Evolutionary conservation across 148 eudicot genomes (phyloP), one percentile per base, ranked within the genome.

Genomic region (Selenicereus undatus): DNA sequence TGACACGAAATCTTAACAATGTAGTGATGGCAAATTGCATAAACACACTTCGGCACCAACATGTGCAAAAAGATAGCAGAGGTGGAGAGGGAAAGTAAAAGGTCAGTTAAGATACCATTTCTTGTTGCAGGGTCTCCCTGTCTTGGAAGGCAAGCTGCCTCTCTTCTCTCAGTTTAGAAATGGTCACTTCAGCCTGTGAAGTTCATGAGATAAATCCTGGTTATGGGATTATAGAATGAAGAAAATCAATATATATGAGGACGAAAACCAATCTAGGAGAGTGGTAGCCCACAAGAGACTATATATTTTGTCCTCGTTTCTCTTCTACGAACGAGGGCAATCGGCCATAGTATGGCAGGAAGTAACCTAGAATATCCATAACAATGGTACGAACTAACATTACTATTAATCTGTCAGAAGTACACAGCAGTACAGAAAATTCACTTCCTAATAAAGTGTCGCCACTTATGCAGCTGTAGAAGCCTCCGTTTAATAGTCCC

Each of bases 121-220:
- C 93, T 83, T 90, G 88, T 84, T 84, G 89, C 77, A 91, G 81
- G 26, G 75, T 76, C 74, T 89, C 91, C 81, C 84, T 88, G 76
- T 93, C 94, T 81, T 86, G 89, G 65, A 85, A 60, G 74, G 88
- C 83, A 74, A 81, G 81, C 82, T 84, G 88, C 85, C 89, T 93
- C 79, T 95, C 96, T 78, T 89, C 97, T 60, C 86, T 86, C 73
- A 93, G 79, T 82, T 89, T 91, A 29, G 87, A 43, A 65, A 91
- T 93, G 24, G 88, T 91, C 69, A 50, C 74, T 80, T 89, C 87
- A 78, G 98, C 97, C 98, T 95, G 89, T 78, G 10, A 78, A 82
- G 69, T 80, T 58, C 84, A 83, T 20, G 20, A 32, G 52, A 85
- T n/a, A 24, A 18, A 27, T 77, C 24, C 81, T 60, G 58, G 27